Percentiles rank a stretch among this genome's conserved stretches.
phyloP scores from a whole-genome alignment of 1,284 basidiomycete genomes.

The Anthracocystis panici-leucophaei region DNA sequence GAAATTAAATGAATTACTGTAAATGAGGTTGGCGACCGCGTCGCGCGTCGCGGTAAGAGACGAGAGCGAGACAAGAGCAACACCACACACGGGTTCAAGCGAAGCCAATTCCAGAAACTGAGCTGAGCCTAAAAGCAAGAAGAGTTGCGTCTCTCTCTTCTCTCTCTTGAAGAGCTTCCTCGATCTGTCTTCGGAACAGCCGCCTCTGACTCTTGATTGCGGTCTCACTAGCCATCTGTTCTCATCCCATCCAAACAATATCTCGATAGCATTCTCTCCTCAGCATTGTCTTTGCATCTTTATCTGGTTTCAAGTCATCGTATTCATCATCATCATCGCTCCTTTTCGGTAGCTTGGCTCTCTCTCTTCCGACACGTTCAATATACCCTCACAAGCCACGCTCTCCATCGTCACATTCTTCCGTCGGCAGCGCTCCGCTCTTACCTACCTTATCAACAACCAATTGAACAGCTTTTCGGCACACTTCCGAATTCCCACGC shows the following conservation, averaged over 20 bases:
- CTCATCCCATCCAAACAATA: neutral
- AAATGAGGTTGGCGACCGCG: constrained; percentile 29
- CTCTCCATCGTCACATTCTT: neutral
- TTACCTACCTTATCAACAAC: neutral
- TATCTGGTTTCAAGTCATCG: neutral
- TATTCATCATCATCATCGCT: neutral
- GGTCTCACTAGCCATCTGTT: neutral
- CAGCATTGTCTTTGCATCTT: constrained; percentile 2
- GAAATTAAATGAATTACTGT: constrained; percentile 7
- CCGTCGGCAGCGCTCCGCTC: neutral
- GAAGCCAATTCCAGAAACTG: constrained; percentile 1
- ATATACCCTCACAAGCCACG: constrained; percentile 3
- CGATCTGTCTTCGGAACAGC: constrained; percentile 2
- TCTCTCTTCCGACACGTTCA: neutral
- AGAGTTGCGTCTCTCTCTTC: neutral
- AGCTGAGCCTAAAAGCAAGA: constrained; percentile 1
- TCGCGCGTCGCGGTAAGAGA: constrained; percentile 41
- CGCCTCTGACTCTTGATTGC: neutral
- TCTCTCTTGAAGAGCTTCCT: neutral
- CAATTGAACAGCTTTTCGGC: constrained; percentile 8
- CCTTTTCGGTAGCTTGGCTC: neutral
- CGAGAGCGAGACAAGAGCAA: constrained; percentile 18
- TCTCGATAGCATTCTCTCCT: constrained; percentile 1
- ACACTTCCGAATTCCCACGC: constrained; percentile 12
- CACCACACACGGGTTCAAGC: constrained; percentile 19